Conservation (phyloP, 2,329 filamentous ascomycete genomes). For the Exutisphaerella laricina region DNA sequence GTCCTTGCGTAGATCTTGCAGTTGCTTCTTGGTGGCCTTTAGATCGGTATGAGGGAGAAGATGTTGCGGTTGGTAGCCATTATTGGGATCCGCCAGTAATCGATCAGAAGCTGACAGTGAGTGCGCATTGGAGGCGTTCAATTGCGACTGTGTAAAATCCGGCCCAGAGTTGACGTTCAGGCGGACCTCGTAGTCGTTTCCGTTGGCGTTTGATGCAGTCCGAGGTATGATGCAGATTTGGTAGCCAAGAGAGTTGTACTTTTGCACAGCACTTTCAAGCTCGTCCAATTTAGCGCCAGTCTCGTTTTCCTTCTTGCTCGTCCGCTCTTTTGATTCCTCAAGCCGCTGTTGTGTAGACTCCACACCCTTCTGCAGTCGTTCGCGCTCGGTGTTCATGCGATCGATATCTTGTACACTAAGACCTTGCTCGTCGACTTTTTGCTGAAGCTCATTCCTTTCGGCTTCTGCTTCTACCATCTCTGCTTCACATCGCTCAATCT, state of each 20-base stretch:
- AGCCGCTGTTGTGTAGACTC: conserved; percentile 69
- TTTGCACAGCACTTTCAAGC: conserved; percentile 81
- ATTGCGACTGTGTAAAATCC: conserved; percentile 59
- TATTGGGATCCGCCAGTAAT: conserved; percentile 72
- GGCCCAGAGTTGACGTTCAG: conserved; percentile 73
- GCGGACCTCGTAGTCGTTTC: conserved; percentile 74
- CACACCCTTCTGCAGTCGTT: conserved; percentile 83
- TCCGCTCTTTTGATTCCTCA: conserved; percentile 77
- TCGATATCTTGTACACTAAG: conserved; percentile 98
- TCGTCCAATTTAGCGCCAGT: conserved; percentile 82
- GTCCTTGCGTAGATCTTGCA: conserved; percentile 75
- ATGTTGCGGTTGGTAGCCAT: conserved; percentile 84
- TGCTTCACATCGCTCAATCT: conserved; percentile 69
- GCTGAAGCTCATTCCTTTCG: conserved; percentile 73
- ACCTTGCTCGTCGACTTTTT: conserved; percentile 83
- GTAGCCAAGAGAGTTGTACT: conserved; percentile 91
- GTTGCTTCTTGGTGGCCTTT: conserved; percentile 73
- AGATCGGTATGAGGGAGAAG: conserved; percentile 86
- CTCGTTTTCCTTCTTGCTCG: conserved; percentile 81
- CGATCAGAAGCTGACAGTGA: conserved; percentile 55
- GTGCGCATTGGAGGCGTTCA: conserved; percentile 41
- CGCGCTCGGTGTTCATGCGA: conserved; percentile 93
- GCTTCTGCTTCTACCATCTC: conserved; percentile 77
- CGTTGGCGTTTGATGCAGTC: conserved; percentile 78
- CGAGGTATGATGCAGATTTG: conserved; percentile 85